Base-by-base conservation (phyloP, 768 basidiomycete species). In the Rhodotorula graminis region DNA sequence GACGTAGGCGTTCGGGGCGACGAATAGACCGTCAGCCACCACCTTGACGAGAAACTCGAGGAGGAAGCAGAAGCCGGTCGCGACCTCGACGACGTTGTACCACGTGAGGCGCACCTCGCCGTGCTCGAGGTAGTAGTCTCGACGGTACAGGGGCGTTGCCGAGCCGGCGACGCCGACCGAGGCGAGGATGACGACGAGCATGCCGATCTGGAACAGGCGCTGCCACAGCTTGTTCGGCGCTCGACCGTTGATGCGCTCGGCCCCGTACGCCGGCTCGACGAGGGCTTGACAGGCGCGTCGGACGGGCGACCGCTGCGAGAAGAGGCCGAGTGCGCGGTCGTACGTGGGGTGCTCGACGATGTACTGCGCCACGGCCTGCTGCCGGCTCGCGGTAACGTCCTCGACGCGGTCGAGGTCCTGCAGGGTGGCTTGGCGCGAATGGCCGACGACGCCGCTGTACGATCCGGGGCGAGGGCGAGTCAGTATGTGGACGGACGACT, bases 1-100 rank as follows among this genome's bases (percentile, higher is more conserved):
- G 42, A 96, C 80, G 79, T 98, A 97, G 0, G 93, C 92, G 77
- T 93, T 93, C 0, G 93, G 93, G 0, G 90, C 88, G 82, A 93
- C 93, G 23, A 90, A 78, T 80, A 95, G 90, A 0, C 95, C 95
- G 78, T 98, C 95, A 2, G 95, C 95, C 60, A 92, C 83, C 79
- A 93, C 82, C 82, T 97, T 97, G 87, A 96, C 87, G 73, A 89
- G 65, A 77, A 93, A 93, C 79, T 98, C 95, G 67, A 88, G 74
- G n/a, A 77, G 23, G 67, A 77, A 75, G 29, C 84, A 82, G 74
- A 89, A 81, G 0, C 88, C 89, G 69, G 96, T 89, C 0, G 85
- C 82, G 0, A 85, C 83, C 79, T 96, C 93, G 8, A 88, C 86
- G 64, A 94, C 82, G 78, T 91, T 89, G 80, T 93, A 97, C 95